Percentiles rank a stretch among this genome's conserved stretches.
Evolutionary conservation across 306 rosid species (phyloP).

Genomic region (Castanea mollissima): DNA sequence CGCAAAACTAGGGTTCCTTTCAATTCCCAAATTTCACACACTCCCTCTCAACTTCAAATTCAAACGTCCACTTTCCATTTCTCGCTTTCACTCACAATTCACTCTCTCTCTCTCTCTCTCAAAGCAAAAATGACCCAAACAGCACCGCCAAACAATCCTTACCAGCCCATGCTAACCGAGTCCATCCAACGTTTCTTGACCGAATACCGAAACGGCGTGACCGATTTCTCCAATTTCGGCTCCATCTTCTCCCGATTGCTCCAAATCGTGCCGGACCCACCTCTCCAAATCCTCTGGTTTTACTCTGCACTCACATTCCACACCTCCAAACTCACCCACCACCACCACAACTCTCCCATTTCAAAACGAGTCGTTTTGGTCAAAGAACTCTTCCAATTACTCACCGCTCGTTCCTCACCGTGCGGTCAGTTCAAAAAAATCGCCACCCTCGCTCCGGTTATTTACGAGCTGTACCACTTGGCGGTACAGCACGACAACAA

Average conservation of each 20-base stretch:
- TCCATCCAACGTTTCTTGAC: conserved; percentile 55
- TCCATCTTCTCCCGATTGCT: conserved; percentile 56
- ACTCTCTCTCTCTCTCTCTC: too few relatives aligned
- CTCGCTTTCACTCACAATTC: not conserved
- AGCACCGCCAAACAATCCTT: not conserved
- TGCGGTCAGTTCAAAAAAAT: conserved; percentile 40
- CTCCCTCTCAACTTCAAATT: not conserved
- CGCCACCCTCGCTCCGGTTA: conserved; percentile 58
- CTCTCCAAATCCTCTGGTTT: conserved; percentile 56
- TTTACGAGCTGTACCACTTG: conserved; percentile 35
- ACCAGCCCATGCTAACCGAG: conserved; percentile 50
- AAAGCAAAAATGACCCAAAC: conserved; percentile 30
- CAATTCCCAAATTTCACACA: not conserved
- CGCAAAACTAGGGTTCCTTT: conserved; percentile 38
- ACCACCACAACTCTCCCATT: not conserved
- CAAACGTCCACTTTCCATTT: not conserved
- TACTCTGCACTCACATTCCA: conserved; percentile 60
- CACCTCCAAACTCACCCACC: conserved; percentile 16
- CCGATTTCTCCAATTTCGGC: conserved; percentile 48
- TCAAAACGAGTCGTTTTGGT: conserved; percentile 15
- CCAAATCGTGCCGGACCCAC: conserved; percentile 41
- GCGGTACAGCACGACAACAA: conserved; percentile 1
- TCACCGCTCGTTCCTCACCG: conserved; percentile 45
- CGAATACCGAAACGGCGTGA: conserved; percentile 45
- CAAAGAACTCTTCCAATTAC: conserved; percentile 49